Base-by-base conservation (phyloP, 768 basidiomycete species). In the Tricholoma terreum region DNA sequence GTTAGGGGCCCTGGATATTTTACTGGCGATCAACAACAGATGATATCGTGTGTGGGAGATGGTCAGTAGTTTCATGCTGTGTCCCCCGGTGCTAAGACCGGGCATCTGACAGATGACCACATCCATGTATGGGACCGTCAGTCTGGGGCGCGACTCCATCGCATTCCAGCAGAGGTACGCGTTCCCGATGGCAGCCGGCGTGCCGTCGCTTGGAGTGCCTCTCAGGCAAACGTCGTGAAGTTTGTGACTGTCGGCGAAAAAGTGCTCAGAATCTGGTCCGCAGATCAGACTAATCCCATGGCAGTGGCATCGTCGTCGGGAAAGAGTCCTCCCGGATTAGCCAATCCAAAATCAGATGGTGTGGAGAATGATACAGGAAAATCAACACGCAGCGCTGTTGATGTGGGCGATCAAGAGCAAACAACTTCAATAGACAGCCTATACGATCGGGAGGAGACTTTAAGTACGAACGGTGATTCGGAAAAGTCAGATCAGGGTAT, bases 1-100 rank as follows among this genome's bases (percentile, higher is more conserved):
- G 33, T 52, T 14, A 34, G 12, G 3, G 56, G 56, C 12, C 38
- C 35, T 7, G 50, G 56, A n/a, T 46, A 51, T 21, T 57, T 52
- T 35, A 31, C 33, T 19, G 56, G 56, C 12, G 19, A 43, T 19
- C 30, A 21, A 46, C 50, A 46, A 27, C 21, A 57, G 51, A 52
- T 52, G 38, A 52, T 57, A 40, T 14, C 34, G 15, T 51, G 36
- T 31, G 49, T 40, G 3, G 38, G 27, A 34, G 12, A 35, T 24
- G 55, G 55, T 56, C n/a, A n/a, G n/a, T n/a, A n/a, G n/a, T n/a
- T n/a, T n/a, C n/a, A n/a, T n/a, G n/a, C n/a, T n/a, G n/a, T n/a
- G n/a, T n/a, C n/a, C n/a, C n/a, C n/a, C n/a, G n/a, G n/a, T n/a
- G n/a, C n/a, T n/a, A n/a, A n/a, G n/a, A n/a, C n/a, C n/a, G n/a